Base-by-base conservation (phyloP, 2,329 filamentous ascomycete species). In the Diaporthe sp. region DNA sequence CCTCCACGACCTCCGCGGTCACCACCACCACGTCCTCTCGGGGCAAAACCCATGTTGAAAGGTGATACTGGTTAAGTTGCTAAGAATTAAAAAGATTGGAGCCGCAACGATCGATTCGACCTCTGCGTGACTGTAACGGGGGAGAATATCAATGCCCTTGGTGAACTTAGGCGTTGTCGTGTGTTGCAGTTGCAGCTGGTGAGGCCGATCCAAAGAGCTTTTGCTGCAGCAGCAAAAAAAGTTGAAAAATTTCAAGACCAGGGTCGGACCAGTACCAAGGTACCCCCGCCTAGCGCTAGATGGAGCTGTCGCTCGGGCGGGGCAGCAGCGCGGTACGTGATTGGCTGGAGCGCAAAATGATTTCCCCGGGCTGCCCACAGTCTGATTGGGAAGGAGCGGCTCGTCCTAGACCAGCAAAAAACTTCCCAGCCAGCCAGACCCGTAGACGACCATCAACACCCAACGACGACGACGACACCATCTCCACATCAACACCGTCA, bases 1-100 rank as follows among this genome's bases (percentile, higher is more conserved):
- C 83, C 79, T 73, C 81, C 81, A 33, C 82, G 80, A 52, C 83
- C 79, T 52, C 82, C 82, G 78, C 83, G 82, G 77, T 80, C 77
- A 76, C 80, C 82, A 78, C 69, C 69, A 54, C 85, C 83, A 77
- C 84, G 81, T 77, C 83, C 85, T 79, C 84, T 83, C 74, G 84
- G 84, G 71, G 85, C 85, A 76, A 87, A 87, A 77, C 82, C 85
- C 86, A 87, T 87, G 75, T 64, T 79, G 61, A 42, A 72, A 50
- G 47, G 45, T 66, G 35, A 61, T 57, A 57, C 28, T 35, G n/a
- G 35, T 58, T 35, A 52, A 60, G 15, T 64, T 66, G 25, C 40
- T 9, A 17, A 22, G 28, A 25, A 17, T 64, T 64, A 68, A 30
- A 15, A 55, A 55, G 35, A 38, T 55, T 45, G 40, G 54, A 71